A percentile compares a stretch with the other conserved stretches of the same genome.
Conservation (phyloP, 805 yeast species). For the Barnettozyma salicaria region DNA sequence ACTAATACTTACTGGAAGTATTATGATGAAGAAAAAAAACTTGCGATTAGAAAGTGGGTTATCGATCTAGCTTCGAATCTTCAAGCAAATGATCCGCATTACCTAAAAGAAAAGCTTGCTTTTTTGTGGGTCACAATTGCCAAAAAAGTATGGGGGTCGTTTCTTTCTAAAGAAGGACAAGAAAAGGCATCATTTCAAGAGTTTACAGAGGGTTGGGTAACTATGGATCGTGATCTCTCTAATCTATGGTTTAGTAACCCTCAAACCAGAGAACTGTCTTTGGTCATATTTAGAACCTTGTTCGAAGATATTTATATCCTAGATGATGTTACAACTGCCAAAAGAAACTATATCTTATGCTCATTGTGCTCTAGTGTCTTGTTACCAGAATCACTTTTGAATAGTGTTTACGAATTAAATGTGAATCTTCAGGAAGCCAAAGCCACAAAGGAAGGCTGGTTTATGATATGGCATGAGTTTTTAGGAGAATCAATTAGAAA, state of each 20-base stretch:
- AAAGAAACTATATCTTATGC: constrained; percentile 67
- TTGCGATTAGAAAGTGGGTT: constrained; percentile 78
- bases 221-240: constrained; percentile 76
- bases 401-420: constrained; percentile 58
- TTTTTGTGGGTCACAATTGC: constrained; percentile 88
- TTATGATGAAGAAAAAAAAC: constrained; percentile 52
- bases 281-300: constrained; percentile 74
- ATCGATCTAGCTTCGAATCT: constrained; percentile 66
- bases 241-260: constrained; percentile 64
- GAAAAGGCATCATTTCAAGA: constrained; percentile 40
- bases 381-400: constrained; percentile 61
- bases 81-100: constrained; percentile 72
- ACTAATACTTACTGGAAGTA: constrained; percentile 48
- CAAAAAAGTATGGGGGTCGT: constrained; percentile 85
- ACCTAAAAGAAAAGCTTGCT: constrained; percentile 82
- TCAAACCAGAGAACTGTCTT: constrained; percentile 66
- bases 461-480: constrained; percentile 61
- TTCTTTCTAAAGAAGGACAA: constrained; percentile 35
- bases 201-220: constrained; percentile 65
- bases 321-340: constrained; percentile 87
- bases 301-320: constrained; percentile 90
- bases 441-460: constrained; percentile 80
- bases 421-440: constrained; percentile 60
- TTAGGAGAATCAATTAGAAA: constrained; percentile 38
- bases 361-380: constrained; percentile 82